phyloP scores from a whole-genome alignment of 495 filamentous ascomycete species.

The Lichina pygmaea region DNA sequence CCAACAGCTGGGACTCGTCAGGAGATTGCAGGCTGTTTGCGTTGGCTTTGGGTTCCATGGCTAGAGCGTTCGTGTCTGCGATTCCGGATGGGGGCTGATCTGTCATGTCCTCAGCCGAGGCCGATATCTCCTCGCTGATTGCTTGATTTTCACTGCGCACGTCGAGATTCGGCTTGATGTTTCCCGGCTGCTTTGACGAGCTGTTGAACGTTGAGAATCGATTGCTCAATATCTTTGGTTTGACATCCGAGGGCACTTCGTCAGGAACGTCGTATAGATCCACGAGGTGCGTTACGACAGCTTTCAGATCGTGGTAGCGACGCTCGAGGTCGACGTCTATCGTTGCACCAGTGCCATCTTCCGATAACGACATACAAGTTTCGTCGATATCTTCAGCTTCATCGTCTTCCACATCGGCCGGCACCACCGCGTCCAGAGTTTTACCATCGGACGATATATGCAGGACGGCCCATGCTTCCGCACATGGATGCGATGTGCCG shows the following conservation, averaged over 20 bases:
- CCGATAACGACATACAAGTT: constrained; percentile 10
- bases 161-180: no score
- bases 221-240: constrained; percentile 35
- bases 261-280: constrained; percentile 53
- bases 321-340: constrained; percentile 40
- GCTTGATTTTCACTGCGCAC: no score
- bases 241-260: constrained; percentile 22
- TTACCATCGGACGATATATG: constrained; percentile 49
- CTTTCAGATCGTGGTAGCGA: constrained; percentile 60
- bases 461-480: constrained; percentile 46
- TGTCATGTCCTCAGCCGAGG: no score
- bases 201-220: constrained; percentile 25
- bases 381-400: constrained; percentile 30
- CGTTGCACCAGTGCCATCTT: constrained; percentile 40
- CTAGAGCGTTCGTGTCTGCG: no score
- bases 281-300: constrained; percentile 56
- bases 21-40: background rate
- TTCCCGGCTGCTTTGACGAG: constrained; percentile 11
- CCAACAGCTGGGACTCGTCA: constrained; percentile 13
- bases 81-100: no score
- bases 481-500: constrained; percentile 42
- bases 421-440: constrained; percentile 40
- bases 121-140: no score
- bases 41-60: no score
- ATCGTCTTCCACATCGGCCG: constrained; percentile 39